These are phyloP conservation scores for Lactarius deliciosus DNA, from an alignment of 768 basidiomycete genomes.

Conservation along the genomic window DNA sequence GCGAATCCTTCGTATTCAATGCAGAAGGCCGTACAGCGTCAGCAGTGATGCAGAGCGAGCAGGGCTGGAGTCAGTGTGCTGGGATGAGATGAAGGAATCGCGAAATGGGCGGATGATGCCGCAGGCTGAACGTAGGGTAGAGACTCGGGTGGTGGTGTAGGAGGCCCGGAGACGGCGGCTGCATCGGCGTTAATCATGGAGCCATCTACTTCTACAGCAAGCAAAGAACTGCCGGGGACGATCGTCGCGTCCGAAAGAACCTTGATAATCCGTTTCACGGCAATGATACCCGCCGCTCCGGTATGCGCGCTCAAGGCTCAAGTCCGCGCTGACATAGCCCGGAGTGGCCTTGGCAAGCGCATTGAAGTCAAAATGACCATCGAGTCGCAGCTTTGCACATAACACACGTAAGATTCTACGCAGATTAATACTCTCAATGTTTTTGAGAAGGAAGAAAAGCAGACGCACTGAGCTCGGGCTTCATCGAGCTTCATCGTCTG, in stretches of 20 bases:
- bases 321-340: slow-evolving; percentile 95
- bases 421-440: background rate
- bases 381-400: slow-evolving; percentile 78
- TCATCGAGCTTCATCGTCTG: slow-evolving; percentile 84
- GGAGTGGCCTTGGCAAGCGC: slow-evolving; percentile 90
- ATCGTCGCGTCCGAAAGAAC: slow-evolving; percentile 60
- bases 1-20: slow-evolving; percentile 93
- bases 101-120: slow-evolving; percentile 40
- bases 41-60: slow-evolving; percentile 78
- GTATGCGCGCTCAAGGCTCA: slow-evolving; percentile 82
- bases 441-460: background rate
- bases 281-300: slow-evolving; percentile 91
- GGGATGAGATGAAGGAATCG: slow-evolving; percentile 88
- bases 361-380: slow-evolving; percentile 85
- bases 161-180: slow-evolving; percentile 4
- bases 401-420: slow-evolving; percentile 86
- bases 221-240: slow-evolving; percentile 37
- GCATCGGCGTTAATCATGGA: slow-evolving; percentile 42
- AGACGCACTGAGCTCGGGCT: slow-evolving; percentile 79
- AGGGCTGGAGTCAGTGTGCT: slow-evolving; percentile 72
- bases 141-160: slow-evolving; percentile 16
- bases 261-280: slow-evolving; percentile 86
- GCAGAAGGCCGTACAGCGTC: slow-evolving; percentile 93
- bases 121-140: slow-evolving; percentile 39
- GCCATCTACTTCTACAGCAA: slow-evolving; percentile 34